Conservation (phyloP, 2,329 filamentous ascomycete genomes). For the Colletotrichum acutatum region DNA sequence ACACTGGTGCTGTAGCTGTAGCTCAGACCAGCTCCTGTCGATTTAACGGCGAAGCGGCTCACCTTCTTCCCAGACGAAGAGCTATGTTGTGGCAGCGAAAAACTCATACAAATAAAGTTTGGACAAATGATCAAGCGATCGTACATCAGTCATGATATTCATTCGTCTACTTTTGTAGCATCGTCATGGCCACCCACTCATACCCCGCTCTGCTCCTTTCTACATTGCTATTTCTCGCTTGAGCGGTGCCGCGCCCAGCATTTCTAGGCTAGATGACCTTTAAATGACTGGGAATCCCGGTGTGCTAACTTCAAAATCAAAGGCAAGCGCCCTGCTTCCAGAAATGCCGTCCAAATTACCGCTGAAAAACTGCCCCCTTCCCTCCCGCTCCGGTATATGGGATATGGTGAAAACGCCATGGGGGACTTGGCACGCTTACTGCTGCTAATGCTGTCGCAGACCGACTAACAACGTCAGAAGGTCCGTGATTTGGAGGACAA, state of each 20-base stretch:
- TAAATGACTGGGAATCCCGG: not conserved
- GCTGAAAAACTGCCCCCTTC: not conserved
- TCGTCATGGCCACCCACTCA: conserved; percentile 19
- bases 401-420: conserved; percentile 11
- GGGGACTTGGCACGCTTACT: conserved; percentile 1
- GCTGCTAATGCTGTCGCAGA: conserved; percentile 32
- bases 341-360: not conserved
- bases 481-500: conserved; percentile 6
- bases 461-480: conserved; percentile 26
- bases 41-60: not conserved
- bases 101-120: not conserved
- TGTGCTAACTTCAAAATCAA: not conserved
- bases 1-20: not conserved
- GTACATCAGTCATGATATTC: conserved; percentile 33
- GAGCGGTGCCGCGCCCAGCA: not conserved
- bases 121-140: conserved; percentile 20
- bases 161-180: conserved; percentile 33
- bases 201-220: conserved; percentile 32
- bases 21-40: not conserved
- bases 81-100: not conserved
- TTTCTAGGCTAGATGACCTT: not conserved
- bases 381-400: not conserved
- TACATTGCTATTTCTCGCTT: conserved; percentile 17
- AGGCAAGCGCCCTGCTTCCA: conserved; percentile 2
- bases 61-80: not conserved